Evolutionary conservation across 306 rosid species (phyloP).

Genomic region (Vigna nakashimae): DNA sequence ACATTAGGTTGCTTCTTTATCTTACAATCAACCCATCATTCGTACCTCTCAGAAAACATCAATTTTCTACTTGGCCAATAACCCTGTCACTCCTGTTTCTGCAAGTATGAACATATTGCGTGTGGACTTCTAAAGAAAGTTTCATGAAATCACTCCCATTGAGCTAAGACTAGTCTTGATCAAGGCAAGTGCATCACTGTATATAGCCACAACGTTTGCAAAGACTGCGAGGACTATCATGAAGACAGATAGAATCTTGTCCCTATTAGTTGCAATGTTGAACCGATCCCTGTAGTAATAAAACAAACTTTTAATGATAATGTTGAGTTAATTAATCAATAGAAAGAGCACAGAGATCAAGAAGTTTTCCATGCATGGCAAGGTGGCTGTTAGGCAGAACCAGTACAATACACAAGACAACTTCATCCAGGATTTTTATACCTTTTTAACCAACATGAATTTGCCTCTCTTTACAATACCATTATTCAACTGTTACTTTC

Average conservation of each 20-base stretch:
- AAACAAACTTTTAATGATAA: conserved; percentile 7
- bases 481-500: not conserved
- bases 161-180: conserved; percentile 53
- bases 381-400: too few relatives aligned
- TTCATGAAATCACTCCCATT: conserved; percentile 37
- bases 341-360: conserved; percentile 21
- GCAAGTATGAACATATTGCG: conserved; percentile 26
- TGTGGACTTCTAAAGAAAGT: conserved; percentile 12
- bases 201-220: conserved; percentile 77
- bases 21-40: conserved; percentile 30
- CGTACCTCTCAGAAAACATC: conserved; percentile 35
- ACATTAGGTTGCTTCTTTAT: conserved; percentile 35
- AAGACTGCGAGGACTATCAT: conserved; percentile 82
- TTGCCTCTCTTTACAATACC: not conserved
- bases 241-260: conserved; percentile 65
- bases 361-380: not conserved
- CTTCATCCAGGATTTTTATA: not conserved
- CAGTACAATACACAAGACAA: not conserved
- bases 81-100: conserved; percentile 22
- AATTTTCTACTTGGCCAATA: conserved; percentile 38
- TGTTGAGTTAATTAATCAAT: conserved; percentile 5
- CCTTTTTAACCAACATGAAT: not conserved
- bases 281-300: conserved; percentile 65
- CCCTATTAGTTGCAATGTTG: conserved; percentile 75
- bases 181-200: conserved; percentile 75